Percentiles rank a stretch among this genome's conserved stretches.
These are phyloP conservation scores for Globisporangium solare DNA, from an alignment of 352 stramenopile species.

Conservation along the genomic window DNA sequence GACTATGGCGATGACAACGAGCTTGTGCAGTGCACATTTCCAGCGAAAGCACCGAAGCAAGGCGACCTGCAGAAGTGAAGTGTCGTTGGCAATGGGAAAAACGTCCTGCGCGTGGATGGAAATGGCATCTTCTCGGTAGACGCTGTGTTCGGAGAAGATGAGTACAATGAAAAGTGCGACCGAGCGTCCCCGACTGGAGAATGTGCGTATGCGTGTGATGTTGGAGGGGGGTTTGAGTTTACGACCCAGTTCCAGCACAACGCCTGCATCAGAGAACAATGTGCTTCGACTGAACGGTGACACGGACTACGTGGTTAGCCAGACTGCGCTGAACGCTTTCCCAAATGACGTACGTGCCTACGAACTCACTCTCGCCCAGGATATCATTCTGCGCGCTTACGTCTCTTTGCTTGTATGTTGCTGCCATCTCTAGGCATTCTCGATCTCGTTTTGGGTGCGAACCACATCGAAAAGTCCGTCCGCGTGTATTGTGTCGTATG, in stretches of 20 bases:
- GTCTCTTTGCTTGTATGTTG: background rate
- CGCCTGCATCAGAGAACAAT: conserved; percentile 20
- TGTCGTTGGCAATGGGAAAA: conserved; percentile 48
- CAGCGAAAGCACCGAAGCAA: background rate
- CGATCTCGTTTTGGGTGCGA: conserved; percentile 59
- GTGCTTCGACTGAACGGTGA: conserved; percentile 31
- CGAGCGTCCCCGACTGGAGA: conserved; percentile 42
- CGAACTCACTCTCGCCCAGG: background rate
- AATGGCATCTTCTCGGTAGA: conserved; percentile 61
- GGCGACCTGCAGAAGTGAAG: conserved; percentile 34
- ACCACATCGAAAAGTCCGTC: conserved; percentile 24
- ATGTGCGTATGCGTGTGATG: conserved; percentile 47
- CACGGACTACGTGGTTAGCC: conserved; percentile 36
- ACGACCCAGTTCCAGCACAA: background rate
- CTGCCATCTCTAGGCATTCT: conserved; percentile 31
- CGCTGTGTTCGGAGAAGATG: conserved; percentile 43
- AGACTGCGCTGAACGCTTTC: conserved; percentile 28
- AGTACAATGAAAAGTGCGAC: conserved; percentile 70
- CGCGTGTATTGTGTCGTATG: conserved; percentile 52
- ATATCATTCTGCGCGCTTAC: no score
- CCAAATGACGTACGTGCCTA: conserved; percentile 27
- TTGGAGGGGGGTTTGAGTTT: conserved; percentile 32
- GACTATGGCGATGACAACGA: conserved; percentile 41
- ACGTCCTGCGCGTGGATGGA: conserved; percentile 33
- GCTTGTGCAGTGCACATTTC: conserved; percentile 31